Conservation (phyloP, 345 rosid genomes). For the Camelina hispida region DNA sequence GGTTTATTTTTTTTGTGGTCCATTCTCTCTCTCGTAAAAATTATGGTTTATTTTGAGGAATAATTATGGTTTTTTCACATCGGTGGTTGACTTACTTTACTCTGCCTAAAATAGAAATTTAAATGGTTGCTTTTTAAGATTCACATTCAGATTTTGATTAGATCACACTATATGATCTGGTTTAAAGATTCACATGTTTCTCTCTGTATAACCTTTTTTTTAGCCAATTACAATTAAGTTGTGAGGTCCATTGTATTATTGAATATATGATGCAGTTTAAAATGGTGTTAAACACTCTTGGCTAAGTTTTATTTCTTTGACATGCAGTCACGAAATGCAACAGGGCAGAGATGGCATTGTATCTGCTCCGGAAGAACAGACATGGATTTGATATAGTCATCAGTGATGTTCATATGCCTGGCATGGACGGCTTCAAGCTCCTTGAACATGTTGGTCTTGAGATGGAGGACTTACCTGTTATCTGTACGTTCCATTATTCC, state of each 20-base stretch:
- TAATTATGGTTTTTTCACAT: conserved; percentile 40
- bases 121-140: no score
- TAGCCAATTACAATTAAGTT: no score
- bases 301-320: not conserved
- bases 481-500: conserved; percentile 54
- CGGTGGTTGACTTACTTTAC: conserved; percentile 49
- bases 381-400: conserved; percentile 74
- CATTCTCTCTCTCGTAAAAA: not conserved
- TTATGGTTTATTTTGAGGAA: conserved; percentile 22
- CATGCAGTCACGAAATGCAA: conserved; percentile 83
- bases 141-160: no score
- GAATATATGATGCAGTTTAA: no score
- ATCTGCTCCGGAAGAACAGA: conserved; percentile 54
- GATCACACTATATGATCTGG: no score
- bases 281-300: not conserved
- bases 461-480: conserved; percentile 84
- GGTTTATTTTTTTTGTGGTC: conserved; percentile 30
- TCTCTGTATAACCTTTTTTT: no score
- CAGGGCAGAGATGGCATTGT: conserved; percentile 81
- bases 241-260: no score
- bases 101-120: no score
- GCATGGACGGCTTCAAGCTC: conserved; percentile 91
- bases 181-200: no score
- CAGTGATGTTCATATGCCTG: conserved; percentile 94
- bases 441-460: conserved; percentile 70